Evolutionary conservation across 805 yeast genomes (phyloP).

Genomic region (Candida anglica): DNA sequence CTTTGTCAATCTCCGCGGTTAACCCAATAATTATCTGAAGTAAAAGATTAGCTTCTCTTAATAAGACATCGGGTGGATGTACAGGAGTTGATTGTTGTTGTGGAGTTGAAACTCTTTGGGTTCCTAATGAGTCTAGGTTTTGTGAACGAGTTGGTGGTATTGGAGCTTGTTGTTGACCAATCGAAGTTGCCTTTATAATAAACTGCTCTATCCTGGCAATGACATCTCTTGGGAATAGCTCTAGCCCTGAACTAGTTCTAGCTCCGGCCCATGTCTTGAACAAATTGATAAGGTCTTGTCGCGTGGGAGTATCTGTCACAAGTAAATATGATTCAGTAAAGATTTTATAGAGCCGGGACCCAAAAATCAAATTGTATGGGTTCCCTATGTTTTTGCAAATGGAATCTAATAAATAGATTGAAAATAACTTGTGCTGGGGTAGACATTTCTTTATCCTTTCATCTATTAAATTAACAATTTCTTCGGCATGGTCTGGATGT

Average conservation of each 20-base stretch:
- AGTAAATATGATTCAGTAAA: conserved; percentile 37
- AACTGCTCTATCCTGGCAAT: conserved; percentile 32
- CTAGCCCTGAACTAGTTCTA: conserved; percentile 29
- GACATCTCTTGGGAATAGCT: conserved; percentile 26
- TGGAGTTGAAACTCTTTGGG: too few species aligned
- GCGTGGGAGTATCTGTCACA: conserved; percentile 35
- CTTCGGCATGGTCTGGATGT: conserved; percentile 26
- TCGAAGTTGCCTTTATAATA: conserved; percentile 34
- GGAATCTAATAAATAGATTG: conserved; percentile 38
- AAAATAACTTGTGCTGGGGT: conserved; percentile 34
- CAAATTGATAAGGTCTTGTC: conserved; percentile 36
- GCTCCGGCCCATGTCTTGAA: conserved; percentile 39
- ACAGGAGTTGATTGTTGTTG: not conserved
- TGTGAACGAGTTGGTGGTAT: not conserved
- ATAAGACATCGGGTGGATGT: conserved; percentile 24
- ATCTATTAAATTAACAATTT: conserved; percentile 31
- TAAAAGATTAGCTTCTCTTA: conserved; percentile 33
- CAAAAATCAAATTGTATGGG: conserved; percentile 38
- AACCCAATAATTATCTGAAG: conserved; percentile 30
- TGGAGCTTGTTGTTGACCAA: conserved; percentile 9
- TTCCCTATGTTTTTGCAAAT: conserved; percentile 40
- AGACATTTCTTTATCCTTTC: conserved; percentile 31
- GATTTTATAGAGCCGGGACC: conserved; percentile 25
- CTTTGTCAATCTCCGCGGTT: conserved; percentile 21
- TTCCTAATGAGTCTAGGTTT: too few species aligned